phyloP scores from a whole-genome alignment of 202 grass and related monocot genomes.

The Schoenoplectus triqueter region DNA sequence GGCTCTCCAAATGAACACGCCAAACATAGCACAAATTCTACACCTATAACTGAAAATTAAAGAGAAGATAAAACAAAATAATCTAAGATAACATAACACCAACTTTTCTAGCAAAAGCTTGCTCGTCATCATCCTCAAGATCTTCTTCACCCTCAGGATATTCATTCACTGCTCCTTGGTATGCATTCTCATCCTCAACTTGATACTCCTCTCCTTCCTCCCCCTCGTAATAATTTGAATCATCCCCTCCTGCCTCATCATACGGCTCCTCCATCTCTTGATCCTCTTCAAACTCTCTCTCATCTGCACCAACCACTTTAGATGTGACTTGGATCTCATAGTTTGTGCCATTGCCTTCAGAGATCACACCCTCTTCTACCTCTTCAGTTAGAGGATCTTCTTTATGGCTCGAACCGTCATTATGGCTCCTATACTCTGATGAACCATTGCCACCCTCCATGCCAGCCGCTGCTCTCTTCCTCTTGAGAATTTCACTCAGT shows the following conservation, averaged over 20 bases:
- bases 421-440: conserved; percentile 42
- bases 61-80: conserved; percentile 31
- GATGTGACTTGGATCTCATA: background rate
- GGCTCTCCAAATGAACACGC: conserved; percentile 44
- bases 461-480: conserved; percentile 57
- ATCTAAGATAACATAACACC: conserved; percentile 62
- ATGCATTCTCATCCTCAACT: conserved; percentile 61
- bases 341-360: conserved; percentile 23
- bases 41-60: conserved; percentile 41
- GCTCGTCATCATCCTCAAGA: conserved; percentile 53
- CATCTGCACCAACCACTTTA: conserved; percentile 9
- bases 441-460: conserved; percentile 32
- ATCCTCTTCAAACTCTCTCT: conserved; percentile 14
- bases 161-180: conserved; percentile 45
- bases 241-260: conserved; percentile 53
- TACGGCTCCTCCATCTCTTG: conserved; percentile 45
- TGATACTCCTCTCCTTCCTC: conserved; percentile 55
- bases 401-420: conserved; percentile 49
- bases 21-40: conserved; percentile 39
- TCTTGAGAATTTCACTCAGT: conserved; percentile 75
- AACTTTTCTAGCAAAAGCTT: conserved; percentile 77
- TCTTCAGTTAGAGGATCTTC: conserved; percentile 44
- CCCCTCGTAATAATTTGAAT: conserved; percentile 47
- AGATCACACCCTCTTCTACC: conserved; percentile 61
- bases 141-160: conserved; percentile 33